Percentiles rank a stretch among this genome's conserved stretches.
Evolutionary conservation across 1,284 basidiomycete species (phyloP).

Genomic region (Moesziomyces antarcticus): DNA sequence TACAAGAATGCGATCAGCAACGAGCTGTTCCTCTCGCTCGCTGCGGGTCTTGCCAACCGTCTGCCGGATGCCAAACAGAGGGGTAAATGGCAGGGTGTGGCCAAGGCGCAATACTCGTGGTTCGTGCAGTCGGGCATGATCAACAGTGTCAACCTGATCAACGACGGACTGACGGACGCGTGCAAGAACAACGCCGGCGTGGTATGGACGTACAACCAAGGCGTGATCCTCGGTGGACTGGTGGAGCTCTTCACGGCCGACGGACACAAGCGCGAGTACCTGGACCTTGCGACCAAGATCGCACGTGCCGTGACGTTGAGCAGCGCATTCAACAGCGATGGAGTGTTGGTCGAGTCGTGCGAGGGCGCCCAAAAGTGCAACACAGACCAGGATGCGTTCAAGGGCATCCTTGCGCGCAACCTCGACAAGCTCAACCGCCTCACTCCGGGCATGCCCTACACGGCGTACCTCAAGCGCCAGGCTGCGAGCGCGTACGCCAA

Average conservation of each 20-base stretch:
- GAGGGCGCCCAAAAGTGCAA: conserved; percentile 10
- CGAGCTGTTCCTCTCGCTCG: conserved; percentile 23
- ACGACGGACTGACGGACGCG: conserved; percentile 19
- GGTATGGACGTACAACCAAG: conserved; percentile 14
- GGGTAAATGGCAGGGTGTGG: conserved; percentile 3
- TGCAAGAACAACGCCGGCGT: conserved; percentile 15
- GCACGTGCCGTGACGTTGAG: conserved; percentile 7
- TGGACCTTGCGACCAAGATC: conserved; percentile 1
- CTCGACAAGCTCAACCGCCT: conserved; percentile 11
- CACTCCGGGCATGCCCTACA: conserved; percentile 1
- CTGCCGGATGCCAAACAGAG: conserved; percentile 7
- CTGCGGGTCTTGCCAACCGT: conserved; percentile 15
- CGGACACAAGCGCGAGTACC: conserved; percentile 1
- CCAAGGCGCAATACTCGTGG: conserved; percentile 15
- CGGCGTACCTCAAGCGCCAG: conserved; percentile 7
- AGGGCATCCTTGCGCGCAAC: conserved; percentile 17
- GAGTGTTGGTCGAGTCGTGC: conserved; percentile 6
- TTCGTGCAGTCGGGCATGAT: conserved; percentile 22
- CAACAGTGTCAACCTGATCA: conserved; percentile 13
- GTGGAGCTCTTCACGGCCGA: conserved; percentile 12
- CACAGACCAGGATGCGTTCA: conserved; percentile 23
- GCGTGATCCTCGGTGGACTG: conserved; percentile 6
- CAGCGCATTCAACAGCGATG: conserved; percentile 5
- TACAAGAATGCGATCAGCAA: conserved; percentile 27
- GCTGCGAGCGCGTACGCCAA: conserved; percentile 5